These are phyloP conservation scores for Asterella californica DNA, from an alignment of 225 moss, liverwort and hornwort species.

Conservation along the genomic window DNA sequence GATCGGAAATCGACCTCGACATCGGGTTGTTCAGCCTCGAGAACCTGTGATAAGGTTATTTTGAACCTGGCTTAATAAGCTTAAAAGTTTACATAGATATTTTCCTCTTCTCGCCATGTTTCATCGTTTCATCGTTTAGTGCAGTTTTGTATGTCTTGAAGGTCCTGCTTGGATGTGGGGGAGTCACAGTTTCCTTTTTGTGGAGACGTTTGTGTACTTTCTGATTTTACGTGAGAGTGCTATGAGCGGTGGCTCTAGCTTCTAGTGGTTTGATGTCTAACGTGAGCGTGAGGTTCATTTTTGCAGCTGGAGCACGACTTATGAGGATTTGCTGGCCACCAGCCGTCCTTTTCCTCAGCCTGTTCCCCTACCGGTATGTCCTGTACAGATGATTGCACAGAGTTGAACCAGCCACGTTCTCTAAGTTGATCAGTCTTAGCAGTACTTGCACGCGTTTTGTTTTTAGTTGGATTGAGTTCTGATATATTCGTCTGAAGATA, in stretches of 20 bases:
- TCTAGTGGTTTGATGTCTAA: background rate
- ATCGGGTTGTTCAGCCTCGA: slow-evolving; percentile 38
- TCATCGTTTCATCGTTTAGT: too few species aligned
- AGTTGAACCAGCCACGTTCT: background rate
- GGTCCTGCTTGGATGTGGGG: too few species aligned
- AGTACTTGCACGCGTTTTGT: background rate
- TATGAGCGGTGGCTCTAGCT: background rate
- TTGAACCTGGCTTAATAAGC: background rate
- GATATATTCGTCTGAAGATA: too few species aligned
- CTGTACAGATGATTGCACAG: background rate
- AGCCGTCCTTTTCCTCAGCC: slow-evolving; percentile 57
- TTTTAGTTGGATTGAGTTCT: background rate
- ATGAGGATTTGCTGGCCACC: slow-evolving; percentile 54
- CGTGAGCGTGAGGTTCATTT: background rate
- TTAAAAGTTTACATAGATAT: too few species aligned
- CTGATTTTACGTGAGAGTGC: too few species aligned
- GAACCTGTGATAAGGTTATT: slow-evolving; percentile 52
- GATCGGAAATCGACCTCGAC: slow-evolving; percentile 47
- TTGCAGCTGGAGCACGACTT: slow-evolving; percentile 57
- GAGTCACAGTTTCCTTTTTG: too few species aligned
- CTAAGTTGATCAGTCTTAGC: background rate
- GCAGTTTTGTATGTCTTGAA: too few species aligned
- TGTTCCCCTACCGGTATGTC: slow-evolving; percentile 48
- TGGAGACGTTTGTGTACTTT: too few species aligned
- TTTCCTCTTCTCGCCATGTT: too few species aligned